Evolutionary conservation across 345 rosid species (phyloP), one percentile per base, ranked within the genome.

Genomic region (Boechera divaricarpa): DNA sequence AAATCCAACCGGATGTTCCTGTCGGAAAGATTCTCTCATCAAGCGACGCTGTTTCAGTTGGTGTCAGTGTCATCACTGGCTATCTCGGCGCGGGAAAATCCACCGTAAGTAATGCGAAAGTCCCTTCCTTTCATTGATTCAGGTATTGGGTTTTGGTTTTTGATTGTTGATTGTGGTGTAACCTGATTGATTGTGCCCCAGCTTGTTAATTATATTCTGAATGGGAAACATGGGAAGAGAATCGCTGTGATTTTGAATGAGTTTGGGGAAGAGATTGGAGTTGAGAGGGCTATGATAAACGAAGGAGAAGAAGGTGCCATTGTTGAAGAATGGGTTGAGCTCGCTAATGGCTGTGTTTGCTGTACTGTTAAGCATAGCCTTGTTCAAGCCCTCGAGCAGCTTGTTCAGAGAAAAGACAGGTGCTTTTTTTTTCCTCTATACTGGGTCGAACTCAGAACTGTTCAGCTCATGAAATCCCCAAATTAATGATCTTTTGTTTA

Each of bases 11-110:
- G 21, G 57, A 44, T 42, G 3, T 10, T 31, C 68, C 41, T 41
- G 63, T 7, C 69, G 41, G 32, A 8, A 51, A 70, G 44, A 65
- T 49, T 42, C 36, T 39, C n/a, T 51, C 67, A 18, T 55, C 69
- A 55, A 57, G 47, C 38, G 87, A 70, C 5, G 78, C 63, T 44
- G 74, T 73, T 61, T 60, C 93, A 0, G 97, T 94, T 16, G 92
- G 97, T 13, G 90, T 94, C 33, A 89, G 94, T 45, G 87, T 94
- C 69, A 83, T 94, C 86, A 89, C 98, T 0, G 98, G 98, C 69
- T 94, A 92, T 79, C 93, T 94, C 69, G 98, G 98, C 54, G 90
- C 97, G 63, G 98, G 98, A 29, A 90, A 90, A 76, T 94, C 98
- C 85, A 94, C 97, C 5, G 96, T 94, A 85, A 85, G 73, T 18